Evolutionary conservation across 177 flowering plant species (phyloP), one percentile per base, ranked within the genome.

Genomic region (Vitis hybrid): DNA sequence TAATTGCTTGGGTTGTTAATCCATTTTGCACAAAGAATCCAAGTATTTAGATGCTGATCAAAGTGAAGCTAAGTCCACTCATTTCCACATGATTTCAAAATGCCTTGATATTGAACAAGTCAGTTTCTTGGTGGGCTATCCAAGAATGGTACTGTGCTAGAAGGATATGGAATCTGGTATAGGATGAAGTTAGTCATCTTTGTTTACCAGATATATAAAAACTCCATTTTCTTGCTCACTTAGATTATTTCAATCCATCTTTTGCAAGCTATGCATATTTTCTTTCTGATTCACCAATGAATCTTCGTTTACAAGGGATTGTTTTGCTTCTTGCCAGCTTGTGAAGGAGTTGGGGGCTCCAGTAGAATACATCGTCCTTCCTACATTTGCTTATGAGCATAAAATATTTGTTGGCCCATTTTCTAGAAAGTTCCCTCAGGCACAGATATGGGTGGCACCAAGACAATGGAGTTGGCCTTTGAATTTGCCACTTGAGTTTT

Each of bases 401-500:
- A 95, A 95, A 80, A 93, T 95, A 60, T 95, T 95, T 75, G 92
- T 93, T 11, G 99, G 98, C 5, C 99, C 99, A 40, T 95, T 95
- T 81, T 95, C 98, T 2, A 85, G 99, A 82, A 90, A 95, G 80
- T 93, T 91, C 76, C 98, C 99, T 3, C 77, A 66, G 58, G 99
- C 98, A 65, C 90, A 88, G 71, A 74, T 93, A 73, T 95, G 96
- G 97, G 99, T 95, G 76, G 99, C 99, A 30, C 97, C 97, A 68
- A 84, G 97, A 79, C 99, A 93, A 66, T 95, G 98, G 99, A 95
- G 98, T 70, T 95, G 99, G 99, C 99, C 99, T 3, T 74, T 95
- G 69, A 95, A 95, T 77, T 82, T 95, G 77, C 99, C 98, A 1
- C 95, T 90, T 64, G 96, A 88, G 65, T 93, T 95, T 79, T 90